Percentiles rank a stretch among this genome's conserved stretches.
phyloP scores from a whole-genome alignment of 2,329 filamentous ascomycete species.

The Colletotrichum sp. region DNA sequence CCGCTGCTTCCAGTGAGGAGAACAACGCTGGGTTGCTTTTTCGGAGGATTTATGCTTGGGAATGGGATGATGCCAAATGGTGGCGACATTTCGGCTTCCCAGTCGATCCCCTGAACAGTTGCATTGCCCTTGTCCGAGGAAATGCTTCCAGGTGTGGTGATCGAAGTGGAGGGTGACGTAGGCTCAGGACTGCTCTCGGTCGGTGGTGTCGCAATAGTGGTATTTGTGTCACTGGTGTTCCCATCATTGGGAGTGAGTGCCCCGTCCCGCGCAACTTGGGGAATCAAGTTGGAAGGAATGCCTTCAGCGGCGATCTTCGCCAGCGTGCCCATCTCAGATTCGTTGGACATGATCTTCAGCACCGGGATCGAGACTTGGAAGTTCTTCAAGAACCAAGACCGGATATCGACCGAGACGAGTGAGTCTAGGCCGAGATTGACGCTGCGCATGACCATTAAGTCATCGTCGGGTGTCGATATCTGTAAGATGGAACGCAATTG shows the following conservation, averaged over 20 bases:
- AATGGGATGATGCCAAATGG: not conserved
- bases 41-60: not conserved
- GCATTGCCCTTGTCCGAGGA: not conserved
- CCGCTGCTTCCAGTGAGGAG: not conserved
- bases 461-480: constrained; percentile 10
- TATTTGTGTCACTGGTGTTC: constrained; percentile 23
- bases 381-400: constrained; percentile 52
- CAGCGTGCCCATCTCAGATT: not conserved
- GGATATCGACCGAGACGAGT: constrained; percentile 35
- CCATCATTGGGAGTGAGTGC: not conserved
- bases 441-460: not conserved
- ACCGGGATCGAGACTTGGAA: constrained; percentile 48
- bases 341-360: constrained; percentile 25
- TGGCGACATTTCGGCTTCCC: not conserved
- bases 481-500: constrained; percentile 22
- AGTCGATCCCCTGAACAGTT: constrained; percentile 22
- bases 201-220: not conserved
- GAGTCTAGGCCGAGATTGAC: constrained; percentile 29
- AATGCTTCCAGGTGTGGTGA: not conserved
- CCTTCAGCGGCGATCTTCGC: not conserved
- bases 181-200: not conserved
- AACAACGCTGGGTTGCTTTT: not conserved
- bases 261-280: not conserved
- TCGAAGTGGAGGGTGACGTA: not conserved
- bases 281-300: not conserved